phyloP scores from a whole-genome alignment of 306 rosid genomes.

The Cicer chorassanicum region DNA sequence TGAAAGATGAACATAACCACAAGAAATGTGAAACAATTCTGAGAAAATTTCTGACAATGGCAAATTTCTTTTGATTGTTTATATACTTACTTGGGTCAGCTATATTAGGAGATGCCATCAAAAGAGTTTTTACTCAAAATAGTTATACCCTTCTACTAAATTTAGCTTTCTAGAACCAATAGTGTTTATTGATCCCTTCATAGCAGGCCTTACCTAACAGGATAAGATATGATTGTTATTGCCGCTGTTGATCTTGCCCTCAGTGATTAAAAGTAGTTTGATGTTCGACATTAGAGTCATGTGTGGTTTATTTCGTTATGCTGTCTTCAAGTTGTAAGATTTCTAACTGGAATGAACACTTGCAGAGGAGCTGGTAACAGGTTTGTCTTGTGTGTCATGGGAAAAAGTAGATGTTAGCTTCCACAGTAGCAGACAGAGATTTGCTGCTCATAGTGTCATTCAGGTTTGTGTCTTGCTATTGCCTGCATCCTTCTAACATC shows the following conservation, averaged over 20 bases:
- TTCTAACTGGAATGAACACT: constrained; percentile 40
- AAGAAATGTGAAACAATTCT: background rate
- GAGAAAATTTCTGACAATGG: background rate
- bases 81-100: background rate
- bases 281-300: constrained; percentile 19
- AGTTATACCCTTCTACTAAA: background rate
- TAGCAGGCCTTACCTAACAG: background rate
- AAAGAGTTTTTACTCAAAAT: constrained; percentile 12
- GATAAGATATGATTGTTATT: constrained; percentile 33
- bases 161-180: background rate
- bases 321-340: constrained; percentile 27
- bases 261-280: background rate
- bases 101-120: constrained; percentile 15
- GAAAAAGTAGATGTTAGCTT: constrained; percentile 97
- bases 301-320: background rate
- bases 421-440: constrained; percentile 69
- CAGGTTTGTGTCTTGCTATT: constrained; percentile 61
- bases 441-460: constrained; percentile 96
- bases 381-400: constrained; percentile 86
- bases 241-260: constrained; percentile 7
- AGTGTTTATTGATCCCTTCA: background rate
- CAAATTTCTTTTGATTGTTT: background rate
- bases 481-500: background rate
- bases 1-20: background rate
- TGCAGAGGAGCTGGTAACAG: constrained; percentile 89